Conservation (phyloP, 2,329 filamentous ascomycete species). For the Xylaria sp. region DNA sequence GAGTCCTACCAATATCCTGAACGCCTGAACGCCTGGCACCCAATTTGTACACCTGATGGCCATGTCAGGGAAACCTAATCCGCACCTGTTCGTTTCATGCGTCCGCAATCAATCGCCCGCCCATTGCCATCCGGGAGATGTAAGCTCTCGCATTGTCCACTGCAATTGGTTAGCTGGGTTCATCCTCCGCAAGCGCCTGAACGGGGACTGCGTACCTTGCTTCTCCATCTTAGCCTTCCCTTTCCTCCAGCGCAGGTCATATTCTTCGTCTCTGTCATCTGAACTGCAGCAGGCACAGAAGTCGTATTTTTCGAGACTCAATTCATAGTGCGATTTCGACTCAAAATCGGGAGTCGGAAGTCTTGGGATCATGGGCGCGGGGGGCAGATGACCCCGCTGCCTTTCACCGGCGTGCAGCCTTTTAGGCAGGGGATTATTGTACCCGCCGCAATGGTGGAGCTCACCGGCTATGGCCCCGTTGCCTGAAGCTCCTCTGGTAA, state of each 20-base stretch:
- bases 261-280: constrained; percentile 14
- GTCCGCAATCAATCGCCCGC: constrained; percentile 36
- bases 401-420: constrained; percentile 22
- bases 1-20: constrained; percentile 32
- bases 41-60: constrained; percentile 20
- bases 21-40: constrained; percentile 35
- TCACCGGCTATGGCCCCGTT: constrained; percentile 18
- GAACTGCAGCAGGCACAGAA: constrained; percentile 45
- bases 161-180: constrained; percentile 40
- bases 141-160: constrained; percentile 43
- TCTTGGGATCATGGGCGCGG: constrained; percentile 43
- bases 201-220: constrained; percentile 39
- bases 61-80: constrained; percentile 19
- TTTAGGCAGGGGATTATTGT: constrained; percentile 25
- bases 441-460: constrained; percentile 12
- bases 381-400: constrained; percentile 34
- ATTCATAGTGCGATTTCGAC: constrained; percentile 27
- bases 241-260: constrained; percentile 16
- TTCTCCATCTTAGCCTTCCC: constrained; percentile 45
- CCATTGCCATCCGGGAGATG: constrained; percentile 38
- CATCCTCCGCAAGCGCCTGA: not conserved
- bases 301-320: constrained; percentile 26
- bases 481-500: constrained; percentile 17
- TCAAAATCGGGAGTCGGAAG: constrained; percentile 48
- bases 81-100: constrained; percentile 12